phyloP scores from a whole-genome alignment of 2,329 filamentous ascomycete genomes.

The Arachnomyces sp. region DNA sequence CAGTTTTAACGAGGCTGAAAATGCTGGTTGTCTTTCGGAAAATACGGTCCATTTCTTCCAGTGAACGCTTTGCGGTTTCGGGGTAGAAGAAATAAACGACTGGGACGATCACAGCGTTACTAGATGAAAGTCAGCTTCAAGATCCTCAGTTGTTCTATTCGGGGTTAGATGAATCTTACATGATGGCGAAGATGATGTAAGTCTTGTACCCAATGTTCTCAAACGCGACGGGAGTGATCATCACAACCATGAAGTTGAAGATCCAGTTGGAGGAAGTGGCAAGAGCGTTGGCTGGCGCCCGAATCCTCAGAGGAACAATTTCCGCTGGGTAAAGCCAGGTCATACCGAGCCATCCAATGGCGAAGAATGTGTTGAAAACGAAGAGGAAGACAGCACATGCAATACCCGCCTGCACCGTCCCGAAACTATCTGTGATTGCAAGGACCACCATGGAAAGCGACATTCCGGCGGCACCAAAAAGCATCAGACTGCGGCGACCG shows the following conservation, averaged over 20 bases:
- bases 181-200: conserved; percentile 39
- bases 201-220: conserved; percentile 41
- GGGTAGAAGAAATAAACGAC: conserved; percentile 34
- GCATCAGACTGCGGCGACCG: conserved; percentile 29
- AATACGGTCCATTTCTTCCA: conserved; percentile 36
- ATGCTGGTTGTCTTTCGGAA: conserved; percentile 26
- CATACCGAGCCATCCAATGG: conserved; percentile 52
- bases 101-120: conserved; percentile 10
- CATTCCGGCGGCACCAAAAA: conserved; percentile 24
- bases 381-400: conserved; percentile 51
- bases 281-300: conserved; percentile 37
- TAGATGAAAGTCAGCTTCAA: not conserved
- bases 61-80: conserved; percentile 30
- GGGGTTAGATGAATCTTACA: conserved; percentile 21
- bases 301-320: conserved; percentile 45
- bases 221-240: conserved; percentile 32
- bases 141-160: too few species aligned
- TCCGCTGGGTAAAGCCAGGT: conserved; percentile 57
- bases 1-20: conserved; percentile 12
- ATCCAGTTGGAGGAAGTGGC: conserved; percentile 45
- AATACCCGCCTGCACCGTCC: conserved; percentile 40
- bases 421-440: conserved; percentile 43
- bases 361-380: conserved; percentile 54
- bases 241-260: conserved; percentile 31
- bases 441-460: conserved; percentile 30